Percentiles rank a stretch among this genome's conserved stretches.
phyloP scores from a whole-genome alignment of 257 asterid species.

The Forsythia viridissima region DNA sequence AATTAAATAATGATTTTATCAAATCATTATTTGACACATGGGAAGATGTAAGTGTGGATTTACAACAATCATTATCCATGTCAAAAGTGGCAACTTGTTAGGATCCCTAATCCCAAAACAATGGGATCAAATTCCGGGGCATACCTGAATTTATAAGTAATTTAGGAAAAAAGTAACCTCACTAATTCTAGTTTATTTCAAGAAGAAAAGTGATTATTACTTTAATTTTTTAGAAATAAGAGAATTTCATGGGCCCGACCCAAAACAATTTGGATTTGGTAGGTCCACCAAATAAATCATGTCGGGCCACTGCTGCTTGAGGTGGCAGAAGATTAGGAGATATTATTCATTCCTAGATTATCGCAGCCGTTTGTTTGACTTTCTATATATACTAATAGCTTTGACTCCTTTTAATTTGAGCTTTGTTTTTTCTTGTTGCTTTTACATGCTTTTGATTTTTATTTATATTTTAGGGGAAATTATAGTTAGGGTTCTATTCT shows the following conservation, averaged over 20 bases:
- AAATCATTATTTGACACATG: too few relatives aligned
- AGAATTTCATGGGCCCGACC: conserved; percentile 37
- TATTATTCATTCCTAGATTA: not conserved
- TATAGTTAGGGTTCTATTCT: too few relatives aligned
- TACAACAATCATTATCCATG: too few relatives aligned
- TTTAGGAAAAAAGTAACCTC: not conserved
- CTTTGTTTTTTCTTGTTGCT: too few relatives aligned
- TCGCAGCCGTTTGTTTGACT: not conserved
- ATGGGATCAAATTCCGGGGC: not conserved
- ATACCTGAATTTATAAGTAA: too few relatives aligned
- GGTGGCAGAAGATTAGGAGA: not conserved
- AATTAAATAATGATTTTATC: too few relatives aligned
- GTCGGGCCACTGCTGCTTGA: not conserved
- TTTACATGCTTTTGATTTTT: too few relatives aligned
- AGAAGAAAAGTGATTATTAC: conserved; percentile 4
- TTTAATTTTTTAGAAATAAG: conserved; percentile 25
- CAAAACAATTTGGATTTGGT: conserved; percentile 36
- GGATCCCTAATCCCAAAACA: not conserved
- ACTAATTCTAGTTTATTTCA: not conserved
- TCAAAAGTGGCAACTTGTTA: too few relatives aligned
- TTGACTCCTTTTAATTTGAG: not conserved
- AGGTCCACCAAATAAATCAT: conserved; percentile 24
- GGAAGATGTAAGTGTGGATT: too few relatives aligned
- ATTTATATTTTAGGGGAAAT: too few relatives aligned
- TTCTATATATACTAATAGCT: too few relatives aligned